A percentile compares a stretch with the other conserved stretches of the same genome.
Evolutionary conservation across 352 stramenopile species (phyloP).

Genomic region (Globisporangium cystogenes): DNA sequence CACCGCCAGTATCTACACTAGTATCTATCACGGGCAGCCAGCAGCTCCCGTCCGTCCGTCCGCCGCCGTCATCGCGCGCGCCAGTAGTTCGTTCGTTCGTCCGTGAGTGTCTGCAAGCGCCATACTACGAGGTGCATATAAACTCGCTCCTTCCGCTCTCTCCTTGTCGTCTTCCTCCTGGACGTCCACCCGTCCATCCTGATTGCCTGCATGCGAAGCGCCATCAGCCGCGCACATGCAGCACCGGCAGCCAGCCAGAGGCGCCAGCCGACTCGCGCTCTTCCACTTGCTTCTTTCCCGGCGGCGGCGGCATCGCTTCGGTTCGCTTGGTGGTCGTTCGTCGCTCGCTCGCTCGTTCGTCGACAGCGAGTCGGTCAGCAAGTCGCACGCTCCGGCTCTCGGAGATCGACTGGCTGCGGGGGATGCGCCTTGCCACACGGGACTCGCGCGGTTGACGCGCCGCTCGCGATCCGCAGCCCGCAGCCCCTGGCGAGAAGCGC

Average conservation of each 20-base stretch:
- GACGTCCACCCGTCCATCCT: no score
- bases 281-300: neutral
- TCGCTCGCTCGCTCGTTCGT: neutral
- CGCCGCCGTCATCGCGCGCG: neutral
- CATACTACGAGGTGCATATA: neutral
- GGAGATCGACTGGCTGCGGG: neutral
- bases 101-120: no score
- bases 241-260: no score
- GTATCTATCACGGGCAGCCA: neutral
- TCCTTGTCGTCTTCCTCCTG: neutral
- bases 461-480: neutral
- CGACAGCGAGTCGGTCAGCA: neutral
- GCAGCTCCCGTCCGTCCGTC: neutral
- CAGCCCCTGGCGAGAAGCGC: no score
- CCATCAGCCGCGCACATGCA: neutral
- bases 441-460: neutral
- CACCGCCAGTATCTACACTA: constrained; percentile 5
- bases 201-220: neutral
- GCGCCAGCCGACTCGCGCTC: neutral
- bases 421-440: neutral
- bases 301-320: no score
- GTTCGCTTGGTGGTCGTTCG: neutral
- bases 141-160: neutral
- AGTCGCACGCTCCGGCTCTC: neutral
- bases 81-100: neutral